Percentiles rank a stretch among this genome's conserved stretches.
Evolutionary conservation across 1,284 basidiomycete genomes (phyloP).

Genomic region (Inonotus hispidus): DNA sequence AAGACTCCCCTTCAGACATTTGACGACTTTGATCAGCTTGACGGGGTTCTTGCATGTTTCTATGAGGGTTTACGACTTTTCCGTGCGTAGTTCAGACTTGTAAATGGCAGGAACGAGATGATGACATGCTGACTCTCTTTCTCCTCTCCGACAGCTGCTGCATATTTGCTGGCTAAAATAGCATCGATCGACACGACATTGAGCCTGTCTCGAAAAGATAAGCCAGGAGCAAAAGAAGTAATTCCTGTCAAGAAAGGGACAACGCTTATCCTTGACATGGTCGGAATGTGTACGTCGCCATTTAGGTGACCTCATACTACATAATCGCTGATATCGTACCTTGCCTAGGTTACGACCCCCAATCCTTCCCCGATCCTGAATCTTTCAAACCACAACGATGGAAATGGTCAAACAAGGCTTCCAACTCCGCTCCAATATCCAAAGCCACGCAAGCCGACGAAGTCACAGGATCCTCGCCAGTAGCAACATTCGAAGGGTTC

Average conservation of each 20-base stretch:
- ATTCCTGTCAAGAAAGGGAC: conserved; percentile 9
- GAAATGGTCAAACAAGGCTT: neutral
- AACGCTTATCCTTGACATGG: neutral
- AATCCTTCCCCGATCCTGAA: conserved; percentile 20
- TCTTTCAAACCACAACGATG: conserved; percentile 19
- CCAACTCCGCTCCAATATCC: neutral
- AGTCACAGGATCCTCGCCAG: conserved; percentile 6
- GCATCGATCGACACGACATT: conserved; percentile 9
- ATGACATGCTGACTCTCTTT: neutral
- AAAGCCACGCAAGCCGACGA: conserved; percentile 4
- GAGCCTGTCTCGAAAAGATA: conserved; percentile 5
- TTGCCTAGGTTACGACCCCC: conserved; percentile 16
- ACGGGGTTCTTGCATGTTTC: conserved; percentile 19
- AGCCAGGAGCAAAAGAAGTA: conserved; percentile 4
- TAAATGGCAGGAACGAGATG: neutral
- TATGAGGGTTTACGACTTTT: conserved; percentile 18
- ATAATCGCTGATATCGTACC: neutral
- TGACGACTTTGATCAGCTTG: conserved; percentile 18
- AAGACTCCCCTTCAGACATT: conserved; percentile 11
- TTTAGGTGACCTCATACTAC: neutral
- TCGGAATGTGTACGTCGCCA: conserved; percentile 9
- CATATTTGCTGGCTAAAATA: conserved; percentile 3
- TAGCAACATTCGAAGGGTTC: conserved; percentile 18
- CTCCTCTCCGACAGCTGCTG: conserved; percentile 11
- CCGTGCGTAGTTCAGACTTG: conserved; percentile 7